Evolutionary conservation across 2,329 filamentous ascomycete species (phyloP), one percentile per base, ranked within the genome.

Genomic region (Pseudocercospora cruenta): DNA sequence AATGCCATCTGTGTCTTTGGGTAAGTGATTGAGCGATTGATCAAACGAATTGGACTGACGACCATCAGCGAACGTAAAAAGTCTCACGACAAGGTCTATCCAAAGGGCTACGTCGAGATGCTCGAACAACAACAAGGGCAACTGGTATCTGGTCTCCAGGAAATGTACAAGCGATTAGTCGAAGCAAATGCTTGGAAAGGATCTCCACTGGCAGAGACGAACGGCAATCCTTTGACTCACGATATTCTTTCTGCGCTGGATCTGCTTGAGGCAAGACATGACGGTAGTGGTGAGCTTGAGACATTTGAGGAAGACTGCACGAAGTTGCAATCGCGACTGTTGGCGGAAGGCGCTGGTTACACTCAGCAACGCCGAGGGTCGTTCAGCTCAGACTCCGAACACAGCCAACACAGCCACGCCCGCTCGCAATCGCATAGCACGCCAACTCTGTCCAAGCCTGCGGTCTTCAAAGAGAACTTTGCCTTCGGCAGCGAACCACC

Each of bases 41-140:
- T 59, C 39, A 12, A n/a, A 33, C 39, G 31, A 43, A 12, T 14
- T 58, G 7, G 16, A n/a, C 33, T 59, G 33, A 57, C 45, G 49
- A 53, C 12, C 22, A 33, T 22, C 63, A 76, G 75, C 33, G 87
- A 89, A 74, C 81, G 87, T 63, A 90, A 89, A 76, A 89, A 88
- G 81, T 84, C 85, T 6, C 86, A 88, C 72, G 87, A 90, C 77
- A 89, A 89, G 77, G 84, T 88, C 55, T 89, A 89, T 76, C 87
- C 87, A n/a, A 90, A 89, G 79, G 87, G 87, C 84, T 89, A 74
- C 49, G 87, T 89, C 31, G 87, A 90, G 76, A 88, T 89, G 86
- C 83, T 90, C 58, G 87, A 90, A 73, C 86, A 88, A 73, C 87
- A 90, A 80, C 87, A 89, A 76, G 76, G 80, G 21, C 87, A 88